Conservation (phyloP, 305 asterid genomes). For the Ruellia speciosa region DNA sequence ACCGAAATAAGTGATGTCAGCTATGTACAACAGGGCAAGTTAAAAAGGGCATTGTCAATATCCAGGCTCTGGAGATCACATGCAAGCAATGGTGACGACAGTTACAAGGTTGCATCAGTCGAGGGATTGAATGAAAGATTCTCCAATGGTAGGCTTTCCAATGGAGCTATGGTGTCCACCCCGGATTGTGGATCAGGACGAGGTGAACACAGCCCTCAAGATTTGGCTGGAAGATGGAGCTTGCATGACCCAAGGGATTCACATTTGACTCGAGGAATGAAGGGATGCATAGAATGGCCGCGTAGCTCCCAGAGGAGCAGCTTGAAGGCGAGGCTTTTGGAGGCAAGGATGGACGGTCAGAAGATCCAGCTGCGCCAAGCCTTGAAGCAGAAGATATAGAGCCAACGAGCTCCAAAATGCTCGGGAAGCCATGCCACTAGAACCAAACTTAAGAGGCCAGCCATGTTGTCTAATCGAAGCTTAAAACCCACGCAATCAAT, state of each 20-base stretch:
- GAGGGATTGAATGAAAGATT: slow-evolving; percentile 54
- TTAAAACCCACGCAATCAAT: background rate
- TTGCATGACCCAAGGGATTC: slow-evolving; percentile 51
- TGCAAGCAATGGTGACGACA: slow-evolving; percentile 45
- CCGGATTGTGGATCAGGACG: slow-evolving; percentile 39
- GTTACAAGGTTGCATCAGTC: slow-evolving; percentile 42
- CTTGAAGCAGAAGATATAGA: slow-evolving; percentile 38
- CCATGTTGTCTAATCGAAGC: too few species aligned
- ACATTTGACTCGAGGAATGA: slow-evolving; percentile 46
- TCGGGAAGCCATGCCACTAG: too few species aligned
- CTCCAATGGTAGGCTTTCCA: slow-evolving; percentile 50
- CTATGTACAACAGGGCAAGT: slow-evolving; percentile 31
- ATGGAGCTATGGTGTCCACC: slow-evolving; percentile 42
- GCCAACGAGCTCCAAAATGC: too few species aligned
- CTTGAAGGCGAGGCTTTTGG: slow-evolving; percentile 39
- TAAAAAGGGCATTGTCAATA: slow-evolving; percentile 56
- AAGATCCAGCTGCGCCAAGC: slow-evolving; percentile 52
- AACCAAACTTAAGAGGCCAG: too few species aligned
- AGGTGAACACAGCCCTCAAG: slow-evolving; percentile 48
- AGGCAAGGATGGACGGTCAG: slow-evolving; percentile 49
- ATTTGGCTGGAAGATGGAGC: slow-evolving; percentile 54
- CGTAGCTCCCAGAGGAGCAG: slow-evolving; percentile 35
- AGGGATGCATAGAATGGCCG: slow-evolving; percentile 64
- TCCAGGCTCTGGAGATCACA: slow-evolving; percentile 64
- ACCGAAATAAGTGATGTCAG: slow-evolving; percentile 51